These are phyloP conservation scores for Boletellus emodensis DNA, from an alignment of 768 basidiomycete genomes.

Conservation along the genomic window DNA sequence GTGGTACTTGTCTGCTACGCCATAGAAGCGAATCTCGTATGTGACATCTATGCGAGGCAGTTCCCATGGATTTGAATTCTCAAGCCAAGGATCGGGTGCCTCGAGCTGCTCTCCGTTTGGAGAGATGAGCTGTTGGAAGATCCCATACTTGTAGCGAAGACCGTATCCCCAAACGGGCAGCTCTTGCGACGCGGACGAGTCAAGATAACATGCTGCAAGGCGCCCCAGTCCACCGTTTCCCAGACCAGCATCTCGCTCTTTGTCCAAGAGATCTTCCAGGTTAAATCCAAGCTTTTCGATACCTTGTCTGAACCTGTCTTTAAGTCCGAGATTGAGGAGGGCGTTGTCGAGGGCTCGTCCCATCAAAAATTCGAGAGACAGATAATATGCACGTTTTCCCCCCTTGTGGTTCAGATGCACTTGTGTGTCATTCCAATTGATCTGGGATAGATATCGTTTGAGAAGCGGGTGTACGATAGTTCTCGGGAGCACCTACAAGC, in stretches of 20 bases:
- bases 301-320: slow-evolving; percentile 66
- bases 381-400: slow-evolving; percentile 91
- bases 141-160: slow-evolving; percentile 88
- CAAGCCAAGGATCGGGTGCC: slow-evolving; percentile 92
- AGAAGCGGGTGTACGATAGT: neutral
- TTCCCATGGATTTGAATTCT: slow-evolving; percentile 86
- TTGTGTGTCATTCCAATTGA: slow-evolving; percentile 87
- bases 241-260: slow-evolving; percentile 91
- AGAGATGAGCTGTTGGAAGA: slow-evolving; percentile 91
- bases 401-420: slow-evolving; percentile 72
- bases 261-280: slow-evolving; percentile 80
- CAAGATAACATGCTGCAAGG: slow-evolving; percentile 95
- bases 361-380: slow-evolving; percentile 93
- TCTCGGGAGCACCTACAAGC: slow-evolving; percentile 45
- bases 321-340: slow-evolving; percentile 84
- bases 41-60: slow-evolving; percentile 80
- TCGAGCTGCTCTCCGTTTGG: slow-evolving; percentile 81
- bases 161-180: slow-evolving; percentile 97
- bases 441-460: slow-evolving; percentile 31
- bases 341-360: slow-evolving; percentile 75
- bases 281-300: slow-evolving; percentile 80
- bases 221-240: slow-evolving; percentile 96
- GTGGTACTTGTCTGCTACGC: slow-evolving; percentile 63
- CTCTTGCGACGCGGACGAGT: slow-evolving; percentile 86
- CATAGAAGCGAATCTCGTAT: slow-evolving; percentile 88